Base-by-base conservation (phyloP, 2,329 filamentous ascomycete species). In the Monilinia fructicola region DNA sequence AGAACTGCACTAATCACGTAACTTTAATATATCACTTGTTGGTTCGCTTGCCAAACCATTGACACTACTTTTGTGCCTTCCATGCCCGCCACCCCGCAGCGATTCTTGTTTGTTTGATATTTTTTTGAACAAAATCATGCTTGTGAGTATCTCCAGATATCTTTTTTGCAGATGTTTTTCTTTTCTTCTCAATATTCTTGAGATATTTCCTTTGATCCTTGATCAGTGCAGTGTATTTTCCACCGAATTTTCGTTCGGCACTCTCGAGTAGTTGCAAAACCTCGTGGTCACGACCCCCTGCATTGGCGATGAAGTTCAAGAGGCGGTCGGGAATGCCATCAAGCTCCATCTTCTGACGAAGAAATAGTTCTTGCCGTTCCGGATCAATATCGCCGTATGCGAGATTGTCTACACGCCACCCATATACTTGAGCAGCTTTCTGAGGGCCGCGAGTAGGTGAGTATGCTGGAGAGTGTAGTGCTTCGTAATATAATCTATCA, bases 331-430 rank as follows among this genome's bases (percentile, higher is more conserved):
- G 44, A 18, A 50, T 61, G 4, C 58, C 46, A 31, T 61, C 58
- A 38, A 61, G 58, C 10, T 61, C 58, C 44, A 61, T 61, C n/a
- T 61, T 61, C 31, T 61, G 58, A 4, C 58, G 58, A 4, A 61
- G 58, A 3, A 61, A 61, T 50, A 44, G 58, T 23, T 61, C 58
- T 61, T 61, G 58, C 18, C 44, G 44, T 50, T 50, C 58, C 2
- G 58, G 58, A 26, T 61, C 58, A 50, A 61, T 61, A 61, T 61
- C 58, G 21, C 44, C 58, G 50, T 61, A 61, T 50, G 58, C 58
- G 4, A 61, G 58, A 16, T 61, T 50, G n/a, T 50, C 58, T 4
- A 61, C 44, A 40, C 58, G 58, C 44, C 58, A 61, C 14, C 58
- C 58, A 52, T 61, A 61, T 40, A 61, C 58, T 40, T 50, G 31